phyloP scores from a whole-genome alignment of 352 stramenopile genomes.

The Phytophthora kernoviae region DNA sequence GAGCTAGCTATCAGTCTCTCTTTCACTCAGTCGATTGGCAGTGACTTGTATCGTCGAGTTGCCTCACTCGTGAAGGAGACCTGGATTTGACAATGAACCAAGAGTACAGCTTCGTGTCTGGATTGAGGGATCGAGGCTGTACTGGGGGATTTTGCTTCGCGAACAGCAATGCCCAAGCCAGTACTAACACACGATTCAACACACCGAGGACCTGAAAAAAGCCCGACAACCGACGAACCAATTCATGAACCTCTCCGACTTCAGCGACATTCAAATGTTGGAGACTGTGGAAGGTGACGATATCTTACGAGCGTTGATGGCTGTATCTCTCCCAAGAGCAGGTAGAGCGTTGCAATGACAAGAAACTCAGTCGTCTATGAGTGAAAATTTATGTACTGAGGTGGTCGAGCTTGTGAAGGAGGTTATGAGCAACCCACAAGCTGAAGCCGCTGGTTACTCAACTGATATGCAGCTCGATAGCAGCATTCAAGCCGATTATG shows the following conservation, averaged over 20 bases:
- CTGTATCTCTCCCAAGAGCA: background rate
- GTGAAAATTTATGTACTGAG: background rate
- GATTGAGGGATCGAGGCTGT: no score
- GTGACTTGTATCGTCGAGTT: background rate
- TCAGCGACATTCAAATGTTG: conserved; percentile 1
- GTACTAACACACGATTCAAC: no score
- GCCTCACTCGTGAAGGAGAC: background rate
- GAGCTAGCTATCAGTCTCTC: background rate
- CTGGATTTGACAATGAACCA: no score
- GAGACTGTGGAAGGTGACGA: conserved; percentile 23
- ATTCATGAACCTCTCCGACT: background rate
- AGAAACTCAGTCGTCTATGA: background rate
- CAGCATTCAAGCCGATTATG: background rate
- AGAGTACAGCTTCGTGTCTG: no score
- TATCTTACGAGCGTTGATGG: conserved; percentile 19
- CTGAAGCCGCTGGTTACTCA: background rate
- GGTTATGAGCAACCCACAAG: background rate
- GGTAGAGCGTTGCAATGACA: background rate
- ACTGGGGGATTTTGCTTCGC: background rate
- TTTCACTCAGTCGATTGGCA: background rate
- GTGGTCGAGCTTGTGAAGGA: background rate
- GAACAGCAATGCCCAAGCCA: background rate
- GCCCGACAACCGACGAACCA: conserved; percentile 1
- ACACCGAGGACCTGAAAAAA: no score
- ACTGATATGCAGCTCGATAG: no score